Evolutionary conservation across 208 protist species (phyloP).

Genomic region (Trypanosoma grayi): DNA sequence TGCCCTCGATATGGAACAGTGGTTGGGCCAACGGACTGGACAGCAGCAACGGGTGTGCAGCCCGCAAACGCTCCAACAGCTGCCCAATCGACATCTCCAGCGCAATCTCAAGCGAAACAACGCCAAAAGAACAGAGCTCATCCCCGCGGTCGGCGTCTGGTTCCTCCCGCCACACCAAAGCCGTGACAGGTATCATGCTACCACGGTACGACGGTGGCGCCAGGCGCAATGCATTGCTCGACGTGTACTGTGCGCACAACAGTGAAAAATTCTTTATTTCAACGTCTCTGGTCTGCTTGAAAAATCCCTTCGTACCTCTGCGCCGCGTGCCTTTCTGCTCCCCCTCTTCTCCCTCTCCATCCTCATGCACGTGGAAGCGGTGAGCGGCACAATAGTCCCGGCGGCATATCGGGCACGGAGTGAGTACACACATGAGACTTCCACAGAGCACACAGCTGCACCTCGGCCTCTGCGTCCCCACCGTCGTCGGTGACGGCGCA

Average conservation of each 20-base stretch:
- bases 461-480: neutral
- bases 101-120: slow-evolving; percentile 33
- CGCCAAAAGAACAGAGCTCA: slow-evolving; percentile 3
- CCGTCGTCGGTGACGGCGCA: neutral
- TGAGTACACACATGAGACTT: slow-evolving; percentile 35
- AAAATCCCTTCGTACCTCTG: no score
- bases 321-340: neutral
- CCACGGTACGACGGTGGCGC: slow-evolving; percentile 46
- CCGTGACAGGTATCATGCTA: slow-evolving; percentile 28
- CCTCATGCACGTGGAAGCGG: slow-evolving; percentile 62
- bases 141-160: neutral
- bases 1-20: slow-evolving; percentile 2
- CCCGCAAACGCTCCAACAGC: slow-evolving; percentile 42
- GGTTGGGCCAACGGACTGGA: neutral
- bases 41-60: neutral
- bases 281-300: neutral
- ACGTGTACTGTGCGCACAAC: slow-evolving; percentile 29
- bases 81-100: slow-evolving; percentile 60
- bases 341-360: neutral
- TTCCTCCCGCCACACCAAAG: slow-evolving; percentile 3
- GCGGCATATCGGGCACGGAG: slow-evolving; percentile 39
- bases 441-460: slow-evolving; percentile 39
- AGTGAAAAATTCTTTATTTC: neutral
- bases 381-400: slow-evolving; percentile 51
- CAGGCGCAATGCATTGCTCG: slow-evolving; percentile 27